Conservation (phyloP, 2,329 filamentous ascomycete species). For the Fusarium sp. region DNA sequence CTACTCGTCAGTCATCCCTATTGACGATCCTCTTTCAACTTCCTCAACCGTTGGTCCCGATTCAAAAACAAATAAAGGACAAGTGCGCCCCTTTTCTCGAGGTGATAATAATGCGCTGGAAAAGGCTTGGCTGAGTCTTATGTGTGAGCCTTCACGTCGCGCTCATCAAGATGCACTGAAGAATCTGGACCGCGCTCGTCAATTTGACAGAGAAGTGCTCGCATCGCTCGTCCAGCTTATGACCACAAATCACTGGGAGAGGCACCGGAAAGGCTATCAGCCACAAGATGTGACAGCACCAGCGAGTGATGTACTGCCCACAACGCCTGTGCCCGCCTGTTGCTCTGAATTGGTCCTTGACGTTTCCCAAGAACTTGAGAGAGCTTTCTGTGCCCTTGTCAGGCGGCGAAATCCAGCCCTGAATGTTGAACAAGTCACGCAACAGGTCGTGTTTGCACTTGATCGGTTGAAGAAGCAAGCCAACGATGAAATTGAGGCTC, state of each 20-base stretch:
- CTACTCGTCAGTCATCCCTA: conserved; percentile 81
- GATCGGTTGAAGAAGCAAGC: conserved; percentile 31
- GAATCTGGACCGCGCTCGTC: conserved; percentile 3
- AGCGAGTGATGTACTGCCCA: conserved; percentile 43
- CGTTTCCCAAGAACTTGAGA: conserved; percentile 57
- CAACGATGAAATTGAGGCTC: conserved; percentile 17
- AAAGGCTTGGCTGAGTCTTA: conserved; percentile 75
- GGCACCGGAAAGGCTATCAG: conserved; percentile 53
- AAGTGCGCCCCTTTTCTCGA: conserved; percentile 79
- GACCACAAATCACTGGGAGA: conserved; percentile 57
- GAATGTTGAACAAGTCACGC: conserved; percentile 55
- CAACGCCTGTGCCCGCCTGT: conserved; percentile 52
- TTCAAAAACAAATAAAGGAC: conserved; percentile 62
- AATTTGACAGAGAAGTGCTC: conserved; percentile 27
- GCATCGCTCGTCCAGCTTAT: conserved; percentile 53
- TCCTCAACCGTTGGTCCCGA: conserved; percentile 61
- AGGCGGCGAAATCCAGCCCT: conserved; percentile 53
- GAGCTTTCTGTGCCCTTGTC: conserved; percentile 60
- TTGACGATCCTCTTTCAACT: conserved; percentile 87
- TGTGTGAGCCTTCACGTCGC: conserved; percentile 56
- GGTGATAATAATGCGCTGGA: conserved; percentile 84
- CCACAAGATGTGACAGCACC: conserved; percentile 44
- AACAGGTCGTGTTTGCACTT: conserved; percentile 54
- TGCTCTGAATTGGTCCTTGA: conserved; percentile 60
- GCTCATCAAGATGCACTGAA: conserved; percentile 54